These are phyloP conservation scores for Rostrohypoxylon terebratum DNA, from an alignment of 495 filamentous ascomycete species.

Conservation along the genomic window DNA sequence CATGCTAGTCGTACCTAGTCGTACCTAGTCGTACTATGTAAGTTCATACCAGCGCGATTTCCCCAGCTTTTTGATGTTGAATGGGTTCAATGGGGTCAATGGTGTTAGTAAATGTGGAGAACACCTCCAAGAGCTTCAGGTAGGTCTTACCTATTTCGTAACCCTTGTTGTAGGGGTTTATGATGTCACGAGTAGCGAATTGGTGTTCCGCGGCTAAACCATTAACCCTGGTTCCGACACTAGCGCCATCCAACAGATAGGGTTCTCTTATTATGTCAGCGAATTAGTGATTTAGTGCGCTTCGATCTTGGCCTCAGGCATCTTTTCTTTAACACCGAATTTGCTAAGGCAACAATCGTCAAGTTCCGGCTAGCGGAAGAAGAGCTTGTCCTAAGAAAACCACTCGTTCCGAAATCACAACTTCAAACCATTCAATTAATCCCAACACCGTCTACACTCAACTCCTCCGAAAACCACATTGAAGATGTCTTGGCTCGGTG, in stretches of 20 bases:
- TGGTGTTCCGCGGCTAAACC: slow-evolving; percentile 19
- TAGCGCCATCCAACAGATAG: not conserved
- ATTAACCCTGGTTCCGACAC: slow-evolving; percentile 18
- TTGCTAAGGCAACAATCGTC: slow-evolving; percentile 17
- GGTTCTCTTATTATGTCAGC: not conserved
- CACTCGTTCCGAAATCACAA: slow-evolving; percentile 51
- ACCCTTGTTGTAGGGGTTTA: not conserved
- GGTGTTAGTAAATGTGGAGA: slow-evolving; percentile 23
- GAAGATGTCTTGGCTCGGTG: slow-evolving; percentile 81
- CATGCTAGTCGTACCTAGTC: not conserved
- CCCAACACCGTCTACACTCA: slow-evolving; percentile 39
- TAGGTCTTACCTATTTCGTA: slow-evolving; percentile 8
- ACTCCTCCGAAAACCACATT: slow-evolving; percentile 48
- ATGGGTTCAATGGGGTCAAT: not conserved
- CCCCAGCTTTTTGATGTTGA: slow-evolving; percentile 40
- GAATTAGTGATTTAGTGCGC: not conserved
- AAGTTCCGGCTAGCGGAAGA: slow-evolving; percentile 28
- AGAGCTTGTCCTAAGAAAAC: slow-evolving; percentile 56
- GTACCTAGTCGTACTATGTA: slow-evolving; percentile 3
- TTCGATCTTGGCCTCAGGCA: slow-evolving; percentile 7
- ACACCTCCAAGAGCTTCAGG: slow-evolving; percentile 13
- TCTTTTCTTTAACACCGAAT: slow-evolving; percentile 6
- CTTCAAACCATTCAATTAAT: slow-evolving; percentile 42
- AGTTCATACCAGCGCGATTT: slow-evolving; percentile 33
- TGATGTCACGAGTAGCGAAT: slow-evolving; percentile 35